These are phyloP conservation scores for Punica granatum DNA, from an alignment of 345 rosid genomes.

Conservation along the genomic window DNA sequence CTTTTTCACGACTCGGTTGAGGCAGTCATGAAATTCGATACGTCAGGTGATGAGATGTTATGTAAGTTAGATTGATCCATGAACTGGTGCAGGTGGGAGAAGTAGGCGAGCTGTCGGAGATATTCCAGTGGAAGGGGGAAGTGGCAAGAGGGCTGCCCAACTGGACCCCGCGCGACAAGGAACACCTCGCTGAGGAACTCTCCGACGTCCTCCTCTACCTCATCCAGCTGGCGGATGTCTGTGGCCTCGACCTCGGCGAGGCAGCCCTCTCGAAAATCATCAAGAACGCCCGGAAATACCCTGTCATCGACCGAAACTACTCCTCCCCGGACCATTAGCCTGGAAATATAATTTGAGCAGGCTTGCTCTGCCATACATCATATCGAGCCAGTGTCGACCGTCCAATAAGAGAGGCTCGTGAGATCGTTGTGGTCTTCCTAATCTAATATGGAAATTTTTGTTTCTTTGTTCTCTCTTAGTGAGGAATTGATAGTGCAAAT, in stretches of 20 bases:
- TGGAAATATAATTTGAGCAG: too few relatives aligned
- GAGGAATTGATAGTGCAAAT: too few relatives aligned
- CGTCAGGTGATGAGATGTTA: too few relatives aligned
- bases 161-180: conserved; percentile 44
- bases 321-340: too few relatives aligned
- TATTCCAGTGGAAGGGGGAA: conserved; percentile 67
- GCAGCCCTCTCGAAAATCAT: conserved; percentile 44
- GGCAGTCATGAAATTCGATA: too few relatives aligned
- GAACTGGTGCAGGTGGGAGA: conserved; percentile 46
- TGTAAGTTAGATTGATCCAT: neutral
- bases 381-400: too few relatives aligned
- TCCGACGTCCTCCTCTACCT: conserved; percentile 64
- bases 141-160: conserved; percentile 52
- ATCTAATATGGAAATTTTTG: too few relatives aligned
- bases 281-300: conserved; percentile 43
- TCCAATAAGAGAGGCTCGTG: neutral
- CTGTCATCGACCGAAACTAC: conserved; percentile 7
- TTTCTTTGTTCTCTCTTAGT: too few relatives aligned
- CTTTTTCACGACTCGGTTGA: too few relatives aligned
- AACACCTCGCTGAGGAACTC: conserved; percentile 52
- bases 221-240: conserved; percentile 44
- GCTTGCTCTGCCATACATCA: too few relatives aligned
- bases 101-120: conserved; percentile 58
- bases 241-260: conserved; percentile 57
- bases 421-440: too few relatives aligned